Conservation (phyloP, 164 flowering plant species). For the Pachysandra terminalis region DNA sequence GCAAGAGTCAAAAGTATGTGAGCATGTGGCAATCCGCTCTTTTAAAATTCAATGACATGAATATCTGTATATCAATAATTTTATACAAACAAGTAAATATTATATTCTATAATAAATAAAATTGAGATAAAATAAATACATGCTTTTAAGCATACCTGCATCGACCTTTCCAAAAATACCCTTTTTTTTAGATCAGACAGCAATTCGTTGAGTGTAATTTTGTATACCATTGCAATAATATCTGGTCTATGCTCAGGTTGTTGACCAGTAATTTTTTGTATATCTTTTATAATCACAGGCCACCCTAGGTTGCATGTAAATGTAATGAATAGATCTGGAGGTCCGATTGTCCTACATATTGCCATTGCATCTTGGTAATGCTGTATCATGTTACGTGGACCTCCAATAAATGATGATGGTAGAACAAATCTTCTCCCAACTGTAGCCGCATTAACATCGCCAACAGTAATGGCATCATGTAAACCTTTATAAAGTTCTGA, state of each 20-base stretch:
- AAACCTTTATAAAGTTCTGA: background rate
- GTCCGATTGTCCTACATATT: slow-evolving; percentile 8
- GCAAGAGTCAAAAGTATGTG: slow-evolving; percentile 8
- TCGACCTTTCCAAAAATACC: background rate
- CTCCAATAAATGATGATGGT: slow-evolving; percentile 4
- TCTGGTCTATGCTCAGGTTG: slow-evolving; percentile 14
- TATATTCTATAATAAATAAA: no score
- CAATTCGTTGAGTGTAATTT: slow-evolving; percentile 6
- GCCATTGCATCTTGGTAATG: slow-evolving; percentile 20
- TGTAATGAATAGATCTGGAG: slow-evolving; percentile 15
- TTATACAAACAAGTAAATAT: background rate
- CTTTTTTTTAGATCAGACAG: background rate
- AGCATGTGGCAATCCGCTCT: slow-evolving; percentile 17
- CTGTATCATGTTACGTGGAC: slow-evolving; percentile 8
- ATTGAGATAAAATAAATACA: background rate
- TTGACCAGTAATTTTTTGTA: background rate
- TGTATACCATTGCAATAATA: slow-evolving; percentile 11
- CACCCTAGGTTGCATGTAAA: slow-evolving; percentile 17
- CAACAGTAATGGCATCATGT: slow-evolving; percentile 1
- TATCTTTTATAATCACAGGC: background rate
- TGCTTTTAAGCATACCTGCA: background rate
- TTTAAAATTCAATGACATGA: slow-evolving; percentile 15
- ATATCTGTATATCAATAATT: background rate
- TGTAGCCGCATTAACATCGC: background rate
- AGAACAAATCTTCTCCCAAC: slow-evolving; percentile 4